These are phyloP conservation scores for Soucietia sequanensis DNA, from an alignment of 805 yeast genomes.

Conservation along the genomic window DNA sequence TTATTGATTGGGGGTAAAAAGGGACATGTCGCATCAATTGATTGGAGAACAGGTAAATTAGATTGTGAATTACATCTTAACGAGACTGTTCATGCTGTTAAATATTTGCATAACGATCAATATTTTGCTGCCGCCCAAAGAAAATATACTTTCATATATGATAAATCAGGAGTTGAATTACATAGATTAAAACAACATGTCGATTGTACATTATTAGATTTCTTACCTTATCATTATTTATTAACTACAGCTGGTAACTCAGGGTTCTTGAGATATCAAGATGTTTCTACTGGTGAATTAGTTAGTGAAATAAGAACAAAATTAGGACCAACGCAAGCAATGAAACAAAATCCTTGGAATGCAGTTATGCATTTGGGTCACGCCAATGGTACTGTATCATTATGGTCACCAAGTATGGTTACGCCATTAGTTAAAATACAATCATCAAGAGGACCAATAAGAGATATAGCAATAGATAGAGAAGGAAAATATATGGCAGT, in stretches of 20 bases:
- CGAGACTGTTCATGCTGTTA: conserved; percentile 89
- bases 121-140: conserved; percentile 96
- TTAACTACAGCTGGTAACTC: conserved; percentile 87
- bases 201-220: conserved; percentile 79
- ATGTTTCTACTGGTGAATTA: conserved; percentile 86
- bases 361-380: conserved; percentile 95
- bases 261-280: conserved; percentile 89
- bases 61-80: conserved; percentile 80
- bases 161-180: conserved; percentile 84
- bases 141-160: conserved; percentile 89
- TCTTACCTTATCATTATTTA: conserved; percentile 88
- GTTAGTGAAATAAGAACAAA: conserved; percentile 84
- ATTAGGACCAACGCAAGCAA: conserved; percentile 83
- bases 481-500: conserved; percentile 94
- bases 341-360: conserved; percentile 93
- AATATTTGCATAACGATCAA: conserved; percentile 88
- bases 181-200: conserved; percentile 90
- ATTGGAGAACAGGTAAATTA: conserved; percentile 86
- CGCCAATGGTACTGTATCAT: conserved; percentile 84
- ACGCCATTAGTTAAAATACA: conserved; percentile 82
- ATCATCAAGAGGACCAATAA: conserved; percentile 81
- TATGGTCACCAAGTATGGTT: conserved; percentile 91
- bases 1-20: conserved; percentile 81
- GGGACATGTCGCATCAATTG: conserved; percentile 95
- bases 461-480: conserved; percentile 83